A percentile compares a stretch with the other conserved stretches of the same genome.
Conservation (phyloP, 305 asterid genomes). For the Solanum hybrid region DNA sequence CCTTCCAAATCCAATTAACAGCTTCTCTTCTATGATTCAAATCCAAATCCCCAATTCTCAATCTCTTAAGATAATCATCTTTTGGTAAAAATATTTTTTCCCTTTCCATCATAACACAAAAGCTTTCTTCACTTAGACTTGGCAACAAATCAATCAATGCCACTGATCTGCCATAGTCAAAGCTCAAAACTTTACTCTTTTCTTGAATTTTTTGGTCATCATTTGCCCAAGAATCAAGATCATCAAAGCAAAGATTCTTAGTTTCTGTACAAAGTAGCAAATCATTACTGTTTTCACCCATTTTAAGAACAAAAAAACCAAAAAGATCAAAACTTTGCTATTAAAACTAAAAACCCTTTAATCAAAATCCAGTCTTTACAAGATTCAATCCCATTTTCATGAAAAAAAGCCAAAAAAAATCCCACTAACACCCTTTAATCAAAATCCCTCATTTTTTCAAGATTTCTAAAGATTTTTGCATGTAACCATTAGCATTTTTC, state of each 20-base stretch:
- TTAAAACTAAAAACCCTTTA: constrained; percentile 1
- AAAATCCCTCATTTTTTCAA: constrained; percentile 25
- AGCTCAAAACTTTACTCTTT: constrained; percentile 17
- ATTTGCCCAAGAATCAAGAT: constrained; percentile 24
- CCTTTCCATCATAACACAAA: constrained; percentile 45
- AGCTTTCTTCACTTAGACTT: constrained; percentile 31
- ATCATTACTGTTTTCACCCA: constrained; percentile 38
- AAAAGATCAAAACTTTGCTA: not conserved
- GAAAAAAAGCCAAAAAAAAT: not conserved
- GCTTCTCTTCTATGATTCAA: constrained; percentile 53
- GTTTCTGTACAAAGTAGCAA: constrained; percentile 47
- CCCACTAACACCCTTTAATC: constrained; percentile 7
- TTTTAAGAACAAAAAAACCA: not conserved
- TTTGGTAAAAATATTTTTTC: constrained; percentile 47
- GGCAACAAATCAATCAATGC: constrained; percentile 28
- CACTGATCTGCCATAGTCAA: constrained; percentile 27
- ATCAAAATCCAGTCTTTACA: constrained; percentile 25
- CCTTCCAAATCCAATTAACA: constrained; percentile 81
- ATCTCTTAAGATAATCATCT: constrained; percentile 52
- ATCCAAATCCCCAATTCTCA: constrained; percentile 69
- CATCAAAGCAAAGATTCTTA: constrained; percentile 28
- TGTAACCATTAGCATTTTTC: constrained; percentile 12
- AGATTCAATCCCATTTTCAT: constrained; percentile 15
- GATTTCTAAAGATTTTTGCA: constrained; percentile 11
- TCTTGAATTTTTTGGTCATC: constrained; percentile 17